phyloP scores from a whole-genome alignment of 192 early-diverging fungal genomes.

The Backusella parvicylindrica region DNA sequence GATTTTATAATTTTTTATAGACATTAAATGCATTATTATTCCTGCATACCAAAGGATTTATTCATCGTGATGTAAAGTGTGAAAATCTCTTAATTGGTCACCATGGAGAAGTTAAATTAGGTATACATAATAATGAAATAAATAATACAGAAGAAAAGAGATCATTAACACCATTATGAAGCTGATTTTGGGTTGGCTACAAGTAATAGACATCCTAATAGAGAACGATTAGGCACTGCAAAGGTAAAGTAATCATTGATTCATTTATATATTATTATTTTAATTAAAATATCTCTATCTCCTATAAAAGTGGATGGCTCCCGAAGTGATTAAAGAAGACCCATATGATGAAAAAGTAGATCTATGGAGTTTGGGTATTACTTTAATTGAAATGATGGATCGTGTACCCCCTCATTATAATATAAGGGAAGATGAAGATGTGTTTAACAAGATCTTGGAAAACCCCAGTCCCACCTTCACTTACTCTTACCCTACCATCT shows the following conservation, averaged over 20 bases:
- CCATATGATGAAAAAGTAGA: conserved; percentile 34
- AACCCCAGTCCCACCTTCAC: conserved; percentile 34
- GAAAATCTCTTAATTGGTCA: conserved; percentile 35
- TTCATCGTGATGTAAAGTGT: conserved; percentile 41
- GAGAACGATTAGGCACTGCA: conserved; percentile 35
- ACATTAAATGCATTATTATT: conserved; percentile 29
- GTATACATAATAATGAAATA: conserved; percentile 12
- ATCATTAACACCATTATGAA: background rate
- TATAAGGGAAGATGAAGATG: conserved; percentile 19
- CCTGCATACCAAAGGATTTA: conserved; percentile 32
- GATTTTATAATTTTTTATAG: conserved; percentile 12
- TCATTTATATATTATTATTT: background rate
- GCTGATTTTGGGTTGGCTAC: conserved; percentile 35
- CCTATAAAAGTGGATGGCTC: conserved; percentile 41
- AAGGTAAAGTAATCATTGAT: conserved; percentile 23
- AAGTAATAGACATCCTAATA: conserved; percentile 24
- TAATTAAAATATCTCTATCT: background rate
- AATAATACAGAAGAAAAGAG: no score
- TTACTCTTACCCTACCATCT: conserved; percentile 31
- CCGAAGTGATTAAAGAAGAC: conserved; percentile 35
- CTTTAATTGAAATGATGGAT: conserved; percentile 45
- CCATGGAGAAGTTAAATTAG: conserved; percentile 37
- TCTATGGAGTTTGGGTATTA: conserved; percentile 38
- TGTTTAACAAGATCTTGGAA: conserved; percentile 18
- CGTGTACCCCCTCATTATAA: conserved; percentile 40